Base-by-base conservation (phyloP, 495 filamentous ascomycete genomes). In the Parathielavia hyrcaniae region DNA sequence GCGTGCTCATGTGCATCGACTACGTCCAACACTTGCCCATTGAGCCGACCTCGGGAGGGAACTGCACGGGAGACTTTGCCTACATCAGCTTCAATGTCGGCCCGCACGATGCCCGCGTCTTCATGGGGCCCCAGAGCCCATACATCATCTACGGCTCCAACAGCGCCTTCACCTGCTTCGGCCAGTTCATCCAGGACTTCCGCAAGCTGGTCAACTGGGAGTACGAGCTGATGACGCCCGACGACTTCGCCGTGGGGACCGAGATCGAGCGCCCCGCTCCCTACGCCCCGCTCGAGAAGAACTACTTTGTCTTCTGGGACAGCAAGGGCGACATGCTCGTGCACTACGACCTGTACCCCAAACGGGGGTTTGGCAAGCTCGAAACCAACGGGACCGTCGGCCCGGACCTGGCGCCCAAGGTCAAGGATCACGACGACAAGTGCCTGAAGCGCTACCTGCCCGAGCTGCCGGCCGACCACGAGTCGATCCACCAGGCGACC, bases 271-370 rank as follows among this genome's bases (percentile, higher is more conserved):
- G 79, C 1, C 78, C 77, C 4, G 39, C 35, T 6, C 68, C 73
- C 4, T 75, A 65, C 53, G 45, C 49, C 7, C 30, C 60, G 9
- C 40, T 81, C 5, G 79, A 83, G 65, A 82, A 82, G 74, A 81
- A 83, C 58, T 83, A 72, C 70, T 81, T 83, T 41, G 23, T 78
- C 10, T 83, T 81, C 66, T 82, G 80, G 79, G 77, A 80, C 63
- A 44, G 57, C 2, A 53, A 65, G 4, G 71, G 72, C 44, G 54
- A 72, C 34, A 65, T 72, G 53, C 78, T 79, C 65, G 70, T 67
- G 3, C 80, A 83, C 62, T 72, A 79, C 62, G 77, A 81, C 55
- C 57, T 80, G 11, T 60, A 60, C 30, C 79, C 79, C 3, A 61
- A 64, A 8, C 77, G 80, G 2, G 63, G 62, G 9, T 81, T 81